Base-by-base conservation (phyloP, 192 early-diverging fungal species). In the Gorgonomyces haynaldii region DNA sequence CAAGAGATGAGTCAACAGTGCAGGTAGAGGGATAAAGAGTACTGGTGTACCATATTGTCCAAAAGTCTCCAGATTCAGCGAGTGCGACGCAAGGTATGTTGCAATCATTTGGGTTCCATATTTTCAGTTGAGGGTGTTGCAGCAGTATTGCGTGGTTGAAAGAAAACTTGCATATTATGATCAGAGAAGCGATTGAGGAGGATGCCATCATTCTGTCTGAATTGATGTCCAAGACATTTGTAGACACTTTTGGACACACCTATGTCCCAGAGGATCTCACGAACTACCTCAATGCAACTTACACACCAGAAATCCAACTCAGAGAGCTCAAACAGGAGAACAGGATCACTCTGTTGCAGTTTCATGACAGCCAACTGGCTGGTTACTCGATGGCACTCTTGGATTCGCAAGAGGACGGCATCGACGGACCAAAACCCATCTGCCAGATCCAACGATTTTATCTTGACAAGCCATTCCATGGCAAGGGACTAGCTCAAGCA, bases 381-480 rank as follows among this genome's bases (percentile, higher is more conserved):
- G 44, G 44, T 1, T 46, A 17, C 30, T 24, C 30, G 12, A 46
- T 20, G 19, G 32, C 44, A 29, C 10, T 9, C 32, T 15, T 9
- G 32, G 10, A 15, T 15, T 15, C 32, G 32, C n/a, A 34, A 12
- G 32, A 9, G 32, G 32, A 34, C 32, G 44, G 32, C 21, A 27
- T 29, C 7, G 44, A 28, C 0, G 29, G 19, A 22, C 4, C 44
- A 4, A 35, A 1, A 12, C 17, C 16, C 3, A 32, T 23, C 19
- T 13, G 32, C n/a, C 23, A 49, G 17, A 49, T 49, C n/a, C 31
- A 49, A n/a, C 31, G 27, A 22, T 36, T 49, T 23, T 49, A 49
- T 38, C n/a, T 49, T 6, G 34, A 49, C 19, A 35, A 25, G 8
- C 19, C 17, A 7, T 35, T 26, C 20, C 27, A 28, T 38, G 46